Percentiles rank a stretch among this genome's conserved stretches.
These are phyloP conservation scores for Xanthoconium stramineum DNA, from an alignment of 768 basidiomycete species.

Conservation along the genomic window DNA sequence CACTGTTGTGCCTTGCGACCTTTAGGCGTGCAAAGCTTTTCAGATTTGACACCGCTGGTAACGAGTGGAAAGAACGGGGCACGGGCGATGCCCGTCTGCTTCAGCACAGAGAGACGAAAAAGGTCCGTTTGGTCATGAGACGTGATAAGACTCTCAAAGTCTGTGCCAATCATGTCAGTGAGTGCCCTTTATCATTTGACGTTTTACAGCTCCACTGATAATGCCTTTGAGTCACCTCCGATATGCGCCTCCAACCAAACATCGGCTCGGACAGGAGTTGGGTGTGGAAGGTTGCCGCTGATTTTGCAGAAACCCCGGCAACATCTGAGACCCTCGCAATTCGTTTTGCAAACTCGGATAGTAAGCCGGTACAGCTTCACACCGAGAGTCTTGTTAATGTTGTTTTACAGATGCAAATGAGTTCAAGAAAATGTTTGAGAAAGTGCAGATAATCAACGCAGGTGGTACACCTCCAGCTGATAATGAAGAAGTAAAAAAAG, in stretches of 20 bases:
- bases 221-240: slow-evolving; percentile 60
- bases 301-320: slow-evolving; percentile 88
- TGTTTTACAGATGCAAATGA: slow-evolving; percentile 64
- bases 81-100: slow-evolving; percentile 95
- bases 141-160: slow-evolving; percentile 99
- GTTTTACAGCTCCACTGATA: slow-evolving; percentile 2
- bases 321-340: slow-evolving; percentile 96
- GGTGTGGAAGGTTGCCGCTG: slow-evolving; percentile 98
- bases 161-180: slow-evolving; percentile 96
- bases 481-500: slow-evolving; percentile 22
- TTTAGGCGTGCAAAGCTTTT: slow-evolving; percentile 96
- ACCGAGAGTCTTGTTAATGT: slow-evolving; percentile 5
- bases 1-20: slow-evolving; percentile 19
- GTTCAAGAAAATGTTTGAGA: slow-evolving; percentile 90
- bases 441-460: slow-evolving; percentile 68
- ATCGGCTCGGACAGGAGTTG: slow-evolving; percentile 98
- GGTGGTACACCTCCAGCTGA: slow-evolving; percentile 27
- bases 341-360: slow-evolving; percentile 94
- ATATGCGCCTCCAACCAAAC: slow-evolving; percentile 96
- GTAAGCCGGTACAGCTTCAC: slow-evolving; percentile 47
- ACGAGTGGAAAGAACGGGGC: slow-evolving; percentile 98
- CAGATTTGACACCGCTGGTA: slow-evolving; percentile 73
- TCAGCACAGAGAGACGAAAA: slow-evolving; percentile 83
- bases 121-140: slow-evolving; percentile 96
- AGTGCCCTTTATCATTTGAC: slow-evolving; percentile 23